Conservation (phyloP, 2,329 filamentous ascomycete species). For the Amauroascus verrucosus region DNA sequence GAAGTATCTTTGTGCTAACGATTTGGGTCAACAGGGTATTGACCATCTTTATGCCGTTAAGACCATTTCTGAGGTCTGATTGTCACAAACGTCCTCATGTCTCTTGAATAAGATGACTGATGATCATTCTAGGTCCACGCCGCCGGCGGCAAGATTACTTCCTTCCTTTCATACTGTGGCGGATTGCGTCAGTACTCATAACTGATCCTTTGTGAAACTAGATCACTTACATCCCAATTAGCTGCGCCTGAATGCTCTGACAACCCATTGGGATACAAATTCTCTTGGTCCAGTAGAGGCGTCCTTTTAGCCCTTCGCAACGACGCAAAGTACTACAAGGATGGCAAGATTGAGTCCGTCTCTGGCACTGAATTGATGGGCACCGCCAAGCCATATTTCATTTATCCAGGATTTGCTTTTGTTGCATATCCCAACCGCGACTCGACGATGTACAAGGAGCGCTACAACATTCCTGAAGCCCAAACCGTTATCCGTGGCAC, state of each 20-base stretch:
- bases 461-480: slow-evolving; percentile 85
- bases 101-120: not conserved
- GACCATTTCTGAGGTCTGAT: slow-evolving; percentile 51
- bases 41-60: slow-evolving; percentile 65
- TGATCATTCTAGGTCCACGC: slow-evolving; percentile 60
- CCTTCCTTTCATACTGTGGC: slow-evolving; percentile 77
- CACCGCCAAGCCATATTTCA: slow-evolving; percentile 77
- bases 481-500: slow-evolving; percentile 78
- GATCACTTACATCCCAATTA: too few relatives aligned
- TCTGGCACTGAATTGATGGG: slow-evolving; percentile 65
- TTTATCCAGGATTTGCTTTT: slow-evolving; percentile 79
- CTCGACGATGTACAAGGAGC: slow-evolving; percentile 74
- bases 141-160: slow-evolving; percentile 71
- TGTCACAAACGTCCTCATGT: not conserved
- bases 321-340: slow-evolving; percentile 70
- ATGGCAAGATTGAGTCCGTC: slow-evolving; percentile 62
- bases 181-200: slow-evolving; percentile 46
- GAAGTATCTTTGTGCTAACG: not conserved
- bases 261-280: slow-evolving; percentile 91
- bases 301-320: slow-evolving; percentile 81
- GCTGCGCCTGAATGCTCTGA: slow-evolving; percentile 44
- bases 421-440: slow-evolving; percentile 93
- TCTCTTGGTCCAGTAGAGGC: slow-evolving; percentile 70
- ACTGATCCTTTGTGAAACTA: too few relatives aligned
- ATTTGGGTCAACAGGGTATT: slow-evolving; percentile 22